Evolutionary conservation across 768 basidiomycete species (phyloP).

Genomic region (Crassisporium funariophilum): DNA sequence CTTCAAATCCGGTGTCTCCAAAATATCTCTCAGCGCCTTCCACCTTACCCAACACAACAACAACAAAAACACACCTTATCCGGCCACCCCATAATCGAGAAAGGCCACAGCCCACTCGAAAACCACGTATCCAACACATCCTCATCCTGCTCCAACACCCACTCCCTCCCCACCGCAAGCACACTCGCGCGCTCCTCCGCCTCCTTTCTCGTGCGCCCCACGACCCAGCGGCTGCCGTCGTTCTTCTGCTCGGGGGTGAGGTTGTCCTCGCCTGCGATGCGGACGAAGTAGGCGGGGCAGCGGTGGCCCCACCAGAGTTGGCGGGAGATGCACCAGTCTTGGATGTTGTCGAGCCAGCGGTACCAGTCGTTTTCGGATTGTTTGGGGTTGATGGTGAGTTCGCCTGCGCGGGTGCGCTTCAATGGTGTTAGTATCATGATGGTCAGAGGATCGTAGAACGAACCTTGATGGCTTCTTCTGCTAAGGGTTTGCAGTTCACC

Average conservation of each 20-base stretch:
- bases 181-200: conserved; percentile 74
- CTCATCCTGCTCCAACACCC: conserved; percentile 87
- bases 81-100: conserved; percentile 97
- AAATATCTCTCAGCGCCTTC: neutral
- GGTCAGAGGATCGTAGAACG: neutral
- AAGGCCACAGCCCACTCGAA: conserved; percentile 96
- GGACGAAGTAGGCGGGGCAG: conserved; percentile 91
- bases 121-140: conserved; percentile 99
- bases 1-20: conserved; percentile 73
- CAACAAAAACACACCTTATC: conserved; percentile 56
- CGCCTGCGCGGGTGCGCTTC: conserved; percentile 87
- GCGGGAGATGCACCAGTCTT: conserved; percentile 99
- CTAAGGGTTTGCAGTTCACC: conserved; percentile 90
- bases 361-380: conserved; percentile 94
- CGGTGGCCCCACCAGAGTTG: conserved; percentile 99
- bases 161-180: conserved; percentile 66
- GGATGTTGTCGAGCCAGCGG: conserved; percentile 91
- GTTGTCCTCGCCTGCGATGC: conserved; percentile 77
- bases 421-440: neutral
- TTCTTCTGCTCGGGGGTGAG: conserved; percentile 68
- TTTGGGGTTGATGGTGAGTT: conserved; percentile 81
- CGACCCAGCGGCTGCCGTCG: conserved; percentile 88
- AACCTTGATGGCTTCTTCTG: conserved; percentile 87
- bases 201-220: conserved; percentile 77
- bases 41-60: conserved; percentile 7